Conservation (phyloP, 1,284 basidiomycete genomes). For the Ceratobasidium sp. region DNA sequence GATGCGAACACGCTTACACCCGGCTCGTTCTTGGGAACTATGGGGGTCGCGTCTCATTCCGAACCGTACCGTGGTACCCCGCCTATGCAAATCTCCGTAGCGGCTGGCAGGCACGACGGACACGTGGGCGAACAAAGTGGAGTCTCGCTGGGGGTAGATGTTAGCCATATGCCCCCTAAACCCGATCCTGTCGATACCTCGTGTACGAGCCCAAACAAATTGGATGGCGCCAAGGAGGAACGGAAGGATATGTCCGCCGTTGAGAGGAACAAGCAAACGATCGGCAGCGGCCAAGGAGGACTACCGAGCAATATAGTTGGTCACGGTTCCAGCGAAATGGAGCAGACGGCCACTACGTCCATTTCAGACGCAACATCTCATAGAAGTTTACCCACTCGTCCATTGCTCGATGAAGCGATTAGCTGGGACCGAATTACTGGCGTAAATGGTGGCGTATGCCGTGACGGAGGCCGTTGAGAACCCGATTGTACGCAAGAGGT, state of each 20-base stretch:
- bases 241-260: background rate
- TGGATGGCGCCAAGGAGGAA: background rate
- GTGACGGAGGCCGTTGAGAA: background rate
- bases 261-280: background rate
- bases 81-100: slow-evolving; percentile 1
- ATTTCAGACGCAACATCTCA: background rate
- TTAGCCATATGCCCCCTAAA: slow-evolving; percentile 7
- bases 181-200: background rate
- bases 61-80: slow-evolving; percentile 5
- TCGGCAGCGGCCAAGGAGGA: background rate
- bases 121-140: background rate
- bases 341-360: background rate
- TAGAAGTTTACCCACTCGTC: background rate
- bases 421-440: slow-evolving; percentile 26
- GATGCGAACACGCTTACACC: background rate
- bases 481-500: background rate
- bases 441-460: slow-evolving; percentile 34
- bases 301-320: background rate
- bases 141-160: slow-evolving; percentile 30
- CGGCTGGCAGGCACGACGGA: background rate
- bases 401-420: slow-evolving; percentile 20
- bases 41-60: background rate
- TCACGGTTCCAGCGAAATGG: background rate
- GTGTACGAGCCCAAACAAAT: background rate
- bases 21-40: background rate